Evolutionary conservation across 2,329 filamentous ascomycete species (phyloP).

Genomic region (Thelonectria olida): DNA sequence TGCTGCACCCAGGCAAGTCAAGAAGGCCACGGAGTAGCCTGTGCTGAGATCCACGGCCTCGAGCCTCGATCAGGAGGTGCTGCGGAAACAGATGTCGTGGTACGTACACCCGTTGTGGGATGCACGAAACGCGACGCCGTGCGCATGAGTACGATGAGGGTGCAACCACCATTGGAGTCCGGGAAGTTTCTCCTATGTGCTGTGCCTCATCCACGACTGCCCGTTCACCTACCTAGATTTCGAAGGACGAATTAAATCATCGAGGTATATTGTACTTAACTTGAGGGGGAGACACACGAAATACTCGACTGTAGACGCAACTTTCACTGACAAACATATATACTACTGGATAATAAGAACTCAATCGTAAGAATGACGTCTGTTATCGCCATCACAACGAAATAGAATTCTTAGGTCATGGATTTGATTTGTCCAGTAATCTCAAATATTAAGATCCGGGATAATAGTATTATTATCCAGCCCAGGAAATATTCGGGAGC

Average conservation of each 20-base stretch:
- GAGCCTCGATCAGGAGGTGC: conserved; percentile 9
- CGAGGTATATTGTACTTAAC: too few relatives aligned
- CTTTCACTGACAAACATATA: too few relatives aligned
- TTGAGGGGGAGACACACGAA: too few relatives aligned
- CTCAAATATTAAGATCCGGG: background rate
- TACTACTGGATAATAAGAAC: background rate
- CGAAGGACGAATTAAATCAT: too few relatives aligned
- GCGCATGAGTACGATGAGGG: background rate
- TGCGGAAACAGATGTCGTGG: conserved; percentile 1
- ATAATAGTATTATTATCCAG: background rate
- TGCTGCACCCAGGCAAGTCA: background rate
- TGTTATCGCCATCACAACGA: background rate
- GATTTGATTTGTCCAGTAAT: background rate
- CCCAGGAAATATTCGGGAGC: background rate
- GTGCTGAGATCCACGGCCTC: conserved; percentile 3
- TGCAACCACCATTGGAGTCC: background rate
- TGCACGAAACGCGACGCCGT: background rate
- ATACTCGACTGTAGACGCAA: background rate
- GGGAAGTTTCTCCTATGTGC: conserved; percentile 5
- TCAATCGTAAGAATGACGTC: background rate
- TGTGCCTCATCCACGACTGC: background rate
- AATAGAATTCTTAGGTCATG: background rate
- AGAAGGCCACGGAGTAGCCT: background rate
- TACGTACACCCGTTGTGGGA: too few relatives aligned
- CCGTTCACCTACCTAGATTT: too few relatives aligned